Percentiles rank a stretch among this genome's conserved stretches.
These are phyloP conservation scores for Alternaria tenuissima DNA, from an alignment of 2,329 filamentous ascomycete species.

Conservation along the genomic window DNA sequence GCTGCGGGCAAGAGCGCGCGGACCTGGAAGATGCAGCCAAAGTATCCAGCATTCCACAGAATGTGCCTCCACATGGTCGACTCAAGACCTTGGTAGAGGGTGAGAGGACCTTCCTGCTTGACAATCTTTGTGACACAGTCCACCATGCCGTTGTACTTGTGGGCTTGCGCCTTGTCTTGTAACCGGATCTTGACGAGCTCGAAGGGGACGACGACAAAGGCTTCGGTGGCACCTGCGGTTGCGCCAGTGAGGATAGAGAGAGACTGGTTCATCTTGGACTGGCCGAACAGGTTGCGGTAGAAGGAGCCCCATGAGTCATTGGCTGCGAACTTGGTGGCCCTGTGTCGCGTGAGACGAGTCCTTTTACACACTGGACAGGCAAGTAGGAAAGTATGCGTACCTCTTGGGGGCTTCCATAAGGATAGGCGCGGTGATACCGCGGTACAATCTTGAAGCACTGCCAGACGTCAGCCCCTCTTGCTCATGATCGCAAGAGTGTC, in stretches of 20 bases:
- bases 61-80: slow-evolving; percentile 96
- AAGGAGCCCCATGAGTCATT: slow-evolving; percentile 98
- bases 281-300: slow-evolving; percentile 87
- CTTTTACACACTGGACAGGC: not conserved
- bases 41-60: slow-evolving; percentile 94
- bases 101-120: slow-evolving; percentile 80
- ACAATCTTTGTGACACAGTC: slow-evolving; percentile 85
- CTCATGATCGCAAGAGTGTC: not conserved
- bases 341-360: slow-evolving; percentile 34
- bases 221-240: slow-evolving; percentile 91
- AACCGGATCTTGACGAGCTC: slow-evolving; percentile 98
- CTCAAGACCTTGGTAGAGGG: slow-evolving; percentile 96
- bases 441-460: slow-evolving; percentile 89
- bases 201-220: slow-evolving; percentile 97
- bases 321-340: slow-evolving; percentile 97
- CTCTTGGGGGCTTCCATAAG: slow-evolving; percentile 96
- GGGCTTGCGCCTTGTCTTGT: slow-evolving; percentile 91
- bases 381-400: slow-evolving; percentile 34
- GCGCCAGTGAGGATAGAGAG: slow-evolving; percentile 94
- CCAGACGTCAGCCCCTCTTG: slow-evolving; percentile 22
- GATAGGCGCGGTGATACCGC: slow-evolving; percentile 93
- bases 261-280: slow-evolving; percentile 86
- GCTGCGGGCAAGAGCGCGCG: slow-evolving; percentile 81
- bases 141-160: slow-evolving; percentile 83
- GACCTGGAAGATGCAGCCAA: slow-evolving; percentile 98